A percentile compares a stretch with the other conserved stretches of the same genome.
These are phyloP conservation scores for Candolleomyces eurysporus DNA, from an alignment of 768 basidiomycete species.

Conservation along the genomic window DNA sequence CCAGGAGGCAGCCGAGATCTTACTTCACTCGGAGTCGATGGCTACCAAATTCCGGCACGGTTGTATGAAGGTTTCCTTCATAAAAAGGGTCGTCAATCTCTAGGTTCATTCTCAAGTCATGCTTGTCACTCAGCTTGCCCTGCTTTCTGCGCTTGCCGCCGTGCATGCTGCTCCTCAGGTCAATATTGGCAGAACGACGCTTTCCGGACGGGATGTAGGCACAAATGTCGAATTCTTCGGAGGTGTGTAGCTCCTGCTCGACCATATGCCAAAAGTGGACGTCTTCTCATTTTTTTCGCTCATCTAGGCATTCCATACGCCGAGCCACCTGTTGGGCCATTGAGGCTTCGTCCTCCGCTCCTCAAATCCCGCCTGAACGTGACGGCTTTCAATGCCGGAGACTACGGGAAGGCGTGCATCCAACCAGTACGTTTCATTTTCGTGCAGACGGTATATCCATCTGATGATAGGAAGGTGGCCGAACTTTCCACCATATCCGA, in stretches of 20 bases:
- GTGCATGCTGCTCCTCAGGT: slow-evolving; percentile 30
- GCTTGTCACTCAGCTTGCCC: not conserved
- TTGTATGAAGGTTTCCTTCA: no score
- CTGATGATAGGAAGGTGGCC: not conserved
- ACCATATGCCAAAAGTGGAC: no score
- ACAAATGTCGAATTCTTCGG: slow-evolving; percentile 43
- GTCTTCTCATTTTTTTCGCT: no score
- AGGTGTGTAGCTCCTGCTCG: slow-evolving; percentile 22
- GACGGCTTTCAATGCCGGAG: slow-evolving; percentile 40
- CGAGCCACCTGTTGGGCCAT: no score
- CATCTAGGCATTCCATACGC: no score
- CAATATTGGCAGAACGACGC: slow-evolving; percentile 33
- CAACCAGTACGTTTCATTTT: slow-evolving; percentile 35
- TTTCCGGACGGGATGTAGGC: slow-evolving; percentile 34
- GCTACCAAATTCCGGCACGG: no score
- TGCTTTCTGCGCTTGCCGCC: not conserved
- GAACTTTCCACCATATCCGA: slow-evolving; percentile 37
- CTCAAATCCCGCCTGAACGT: not conserved
- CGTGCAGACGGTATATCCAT: not conserved
- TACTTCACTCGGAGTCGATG: no score
- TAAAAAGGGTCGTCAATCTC: no score
- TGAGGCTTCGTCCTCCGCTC: no score
- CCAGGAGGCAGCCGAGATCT: no score
- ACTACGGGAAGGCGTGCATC: slow-evolving; percentile 46
- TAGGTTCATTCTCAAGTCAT: no score